Conservation (phyloP, 768 basidiomycete species). For the Kwoniella dejecticola region DNA sequence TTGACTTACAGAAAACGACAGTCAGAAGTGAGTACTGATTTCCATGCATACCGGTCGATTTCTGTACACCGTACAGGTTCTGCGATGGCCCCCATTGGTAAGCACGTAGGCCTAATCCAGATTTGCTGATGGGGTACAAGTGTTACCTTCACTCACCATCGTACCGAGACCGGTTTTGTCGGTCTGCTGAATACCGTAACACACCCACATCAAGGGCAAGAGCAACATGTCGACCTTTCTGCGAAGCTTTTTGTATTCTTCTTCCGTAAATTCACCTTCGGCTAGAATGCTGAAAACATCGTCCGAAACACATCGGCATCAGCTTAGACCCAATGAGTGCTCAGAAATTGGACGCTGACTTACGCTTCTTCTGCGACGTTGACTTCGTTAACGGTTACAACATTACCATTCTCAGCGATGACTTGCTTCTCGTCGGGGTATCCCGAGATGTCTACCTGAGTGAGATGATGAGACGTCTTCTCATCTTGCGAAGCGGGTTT, state of each 20-base stretch:
- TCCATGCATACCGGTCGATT: conserved; percentile 29
- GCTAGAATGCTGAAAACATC: conserved; percentile 20
- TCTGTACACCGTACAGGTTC: conserved; percentile 30
- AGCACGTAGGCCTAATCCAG: no score
- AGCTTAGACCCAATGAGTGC: not conserved
- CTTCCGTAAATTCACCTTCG: conserved; percentile 31
- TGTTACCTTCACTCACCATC: conserved; percentile 16
- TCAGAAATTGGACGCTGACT: not conserved
- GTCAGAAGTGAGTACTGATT: conserved; percentile 36
- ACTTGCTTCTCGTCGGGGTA: conserved; percentile 21
- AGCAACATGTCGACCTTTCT: conserved; percentile 28
- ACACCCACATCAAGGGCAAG: conserved; percentile 40
- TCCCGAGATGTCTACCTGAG: not conserved
- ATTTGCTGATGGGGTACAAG: no score
- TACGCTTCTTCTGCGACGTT: conserved; percentile 25
- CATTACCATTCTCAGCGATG: conserved; percentile 14
- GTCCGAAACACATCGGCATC: not conserved
- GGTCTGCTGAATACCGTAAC: conserved; percentile 43
- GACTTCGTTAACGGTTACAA: conserved; percentile 20
- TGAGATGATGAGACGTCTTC: conserved; percentile 10
- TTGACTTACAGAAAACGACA: conserved; percentile 26
- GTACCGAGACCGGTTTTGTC: conserved; percentile 33
- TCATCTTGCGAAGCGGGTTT: not conserved
- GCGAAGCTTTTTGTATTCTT: conserved; percentile 32
- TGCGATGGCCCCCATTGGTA: not conserved